Evolutionary conservation across 2,329 filamentous ascomycete species (phyloP), one percentile per base, ranked within the genome.

Genomic region (Scedosporium aurantiacum): DNA sequence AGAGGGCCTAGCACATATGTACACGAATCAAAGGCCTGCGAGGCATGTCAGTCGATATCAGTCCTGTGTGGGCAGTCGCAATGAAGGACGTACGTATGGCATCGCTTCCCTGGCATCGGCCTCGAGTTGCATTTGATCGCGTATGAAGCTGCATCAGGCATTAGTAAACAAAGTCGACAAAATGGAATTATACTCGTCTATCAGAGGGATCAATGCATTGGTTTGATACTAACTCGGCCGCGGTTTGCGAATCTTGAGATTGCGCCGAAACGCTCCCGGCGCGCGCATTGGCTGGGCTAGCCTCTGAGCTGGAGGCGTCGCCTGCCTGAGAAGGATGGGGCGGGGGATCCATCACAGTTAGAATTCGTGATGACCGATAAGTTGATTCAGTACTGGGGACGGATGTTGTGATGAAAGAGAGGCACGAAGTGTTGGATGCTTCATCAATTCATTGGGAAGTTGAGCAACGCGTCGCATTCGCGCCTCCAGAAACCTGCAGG

Each of bases 81-180:
- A 32, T 23, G 25, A 28, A 37, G 40, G n/a, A 68, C 84, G 69
- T 77, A 95, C 91, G 72, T 96, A 99, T 66, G 94, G 94, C 5
- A 99, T 82, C 64, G 90, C 90, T 79, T 99, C 93, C 67, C 92
- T 91, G 56, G 94, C 94, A 76, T 99, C 94, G 21, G 90, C 90
- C 75, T 99, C 94, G 60, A 99, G 86, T 66, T 88, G 86, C 70
- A 97, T 86, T 72, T 99, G 94, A 61, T 86, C 86, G 68, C 90
- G 85, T 66, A 99, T 91, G 71, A 95, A 97, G 28, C 89, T 93
- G 21, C 4, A 50, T 43, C 25, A 41, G n/a, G 10, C 12, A 45
- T n/a, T 23, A 37, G 32, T 12, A 12, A 37, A 37, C 32, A 37
- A 37, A 12, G 32, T 37, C 32, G 3, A 37, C 32, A 37, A 37